phyloP scores from a whole-genome alignment of 208 protist species.

The Trypanosoma conorhini region DNA sequence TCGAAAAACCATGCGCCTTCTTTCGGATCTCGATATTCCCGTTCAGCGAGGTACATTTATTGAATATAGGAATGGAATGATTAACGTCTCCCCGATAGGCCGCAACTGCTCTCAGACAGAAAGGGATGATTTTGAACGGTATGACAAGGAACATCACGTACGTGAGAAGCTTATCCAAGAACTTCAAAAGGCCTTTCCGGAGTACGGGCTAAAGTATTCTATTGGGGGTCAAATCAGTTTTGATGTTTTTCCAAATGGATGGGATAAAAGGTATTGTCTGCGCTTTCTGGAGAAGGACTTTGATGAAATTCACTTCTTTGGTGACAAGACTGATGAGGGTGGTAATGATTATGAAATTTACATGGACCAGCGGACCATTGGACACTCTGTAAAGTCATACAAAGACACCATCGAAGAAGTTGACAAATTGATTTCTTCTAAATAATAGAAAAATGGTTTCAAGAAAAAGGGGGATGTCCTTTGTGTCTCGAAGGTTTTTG shows the following conservation, averaged over 20 bases:
- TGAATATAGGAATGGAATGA: constrained; percentile 99
- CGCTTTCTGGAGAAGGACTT: constrained; percentile 95
- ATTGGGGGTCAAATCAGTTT: constrained; percentile 99
- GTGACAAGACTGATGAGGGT: constrained; percentile 98
- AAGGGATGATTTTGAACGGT: constrained; percentile 97
- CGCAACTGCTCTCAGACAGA: constrained; percentile 98
- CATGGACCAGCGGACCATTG: constrained; percentile 80
- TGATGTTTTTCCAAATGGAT: constrained; percentile 99
- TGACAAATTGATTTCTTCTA: constrained; percentile 64
- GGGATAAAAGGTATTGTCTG: constrained; percentile 99
- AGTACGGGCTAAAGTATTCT: constrained; percentile 95
- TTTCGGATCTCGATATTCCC: constrained; percentile 98
- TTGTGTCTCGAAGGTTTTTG: constrained; percentile 1
- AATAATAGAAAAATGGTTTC: constrained; percentile 27
- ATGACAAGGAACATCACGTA: constrained; percentile 96
- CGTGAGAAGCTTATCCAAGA: constrained; percentile 93
- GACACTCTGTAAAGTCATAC: constrained; percentile 94
- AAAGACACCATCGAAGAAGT: constrained; percentile 95
- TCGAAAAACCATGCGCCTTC: constrained; percentile 94
- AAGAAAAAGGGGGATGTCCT: not conserved
- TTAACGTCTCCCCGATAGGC: constrained; percentile 99
- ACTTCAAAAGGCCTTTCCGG: constrained; percentile 80
- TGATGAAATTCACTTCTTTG: constrained; percentile 99
- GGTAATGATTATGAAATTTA: constrained; percentile 99
- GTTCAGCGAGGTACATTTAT: constrained; percentile 99